Evolutionary conservation across 768 basidiomycete genomes (phyloP).

Genomic region (Kwoniella sp.): DNA sequence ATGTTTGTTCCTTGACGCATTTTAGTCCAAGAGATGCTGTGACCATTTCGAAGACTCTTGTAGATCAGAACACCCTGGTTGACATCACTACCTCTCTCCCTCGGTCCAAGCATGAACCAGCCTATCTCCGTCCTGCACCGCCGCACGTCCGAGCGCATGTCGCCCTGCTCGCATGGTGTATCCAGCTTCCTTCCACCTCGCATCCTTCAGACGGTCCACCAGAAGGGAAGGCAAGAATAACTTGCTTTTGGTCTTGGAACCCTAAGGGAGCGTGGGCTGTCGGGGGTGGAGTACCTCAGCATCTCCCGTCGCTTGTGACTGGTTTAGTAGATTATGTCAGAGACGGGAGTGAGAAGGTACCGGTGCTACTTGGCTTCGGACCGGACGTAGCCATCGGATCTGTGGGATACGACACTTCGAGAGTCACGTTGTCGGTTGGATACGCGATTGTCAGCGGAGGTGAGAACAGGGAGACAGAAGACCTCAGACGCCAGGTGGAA

Average conservation of each 20-base stretch:
- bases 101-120: conserved; percentile 83
- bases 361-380: conserved; percentile 75
- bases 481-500: conserved; percentile 73
- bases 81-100: conserved; percentile 93
- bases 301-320: conserved; percentile 80
- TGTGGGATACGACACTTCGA: conserved; percentile 74
- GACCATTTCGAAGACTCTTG: conserved; percentile 83
- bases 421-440: conserved; percentile 78
- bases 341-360: conserved; percentile 72
- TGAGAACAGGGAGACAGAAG: conserved; percentile 61
- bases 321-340: conserved; percentile 79
- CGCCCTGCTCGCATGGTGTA: conserved; percentile 86
- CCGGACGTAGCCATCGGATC: conserved; percentile 78
- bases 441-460: conserved; percentile 76
- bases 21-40: conserved; percentile 86
- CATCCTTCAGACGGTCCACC: conserved; percentile 56
- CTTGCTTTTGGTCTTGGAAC: conserved; percentile 95
- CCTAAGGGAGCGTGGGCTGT: conserved; percentile 83
- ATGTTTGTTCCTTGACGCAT: neutral
- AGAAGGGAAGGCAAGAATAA: conserved; percentile 63
- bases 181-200: conserved; percentile 61
- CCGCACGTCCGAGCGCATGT: conserved; percentile 90
- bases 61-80: conserved; percentile 78
- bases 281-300: conserved; percentile 70
- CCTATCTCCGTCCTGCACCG: conserved; percentile 85